Base-by-base conservation (phyloP, 1,284 basidiomycete species). In the Fomitiporia mediterranea region DNA sequence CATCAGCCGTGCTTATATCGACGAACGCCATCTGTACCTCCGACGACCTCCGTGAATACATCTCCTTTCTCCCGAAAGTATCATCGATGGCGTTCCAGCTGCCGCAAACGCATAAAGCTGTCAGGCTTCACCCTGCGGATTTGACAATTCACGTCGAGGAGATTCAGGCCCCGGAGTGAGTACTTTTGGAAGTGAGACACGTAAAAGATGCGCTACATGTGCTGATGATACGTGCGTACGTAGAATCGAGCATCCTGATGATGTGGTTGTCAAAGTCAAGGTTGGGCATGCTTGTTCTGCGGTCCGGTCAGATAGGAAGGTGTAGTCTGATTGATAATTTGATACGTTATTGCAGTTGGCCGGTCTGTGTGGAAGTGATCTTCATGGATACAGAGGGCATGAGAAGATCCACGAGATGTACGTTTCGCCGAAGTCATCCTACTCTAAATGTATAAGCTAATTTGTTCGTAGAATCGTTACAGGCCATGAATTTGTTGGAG, bases 401-500 rank as follows among this genome's bases (percentile, higher is more conserved):
- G 78, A 74, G 48, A 66, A 64, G 1, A 60, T 74, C 21, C 64
- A 68, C 37, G 64, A 68, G 48, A 66, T 70, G 74, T 76, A 60
- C 58, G 69, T 59, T n/a, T 35, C 52, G 15, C 40, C 32, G 48
- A 2, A 54, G 48, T 59, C 42, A 9, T 15, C 2, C 13, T 17
- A 34, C 17, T 55, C 42, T 65, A 66, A 64, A 46, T 30, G 62
- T 63, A 35, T 13, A 40, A 17, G 27, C n/a, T 15, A 13, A 28
- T n/a, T n/a, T 23, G 27, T 46, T 7, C 27, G 55, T 40, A 89
- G 86, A 15, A 75, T 81, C 56, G 79, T 78, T 13, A 83, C 76
- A 62, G 92, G 93, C 3, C 92, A 95, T 66, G 92, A 96, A 68
- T 86, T 94, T 58, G 79, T 91, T 19, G 91, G 94, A 23, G 81